A percentile compares a stretch with the other conserved stretches of the same genome.
Evolutionary conservation across 1,139 yeast genomes (phyloP).

Genomic region (Yamadazyma triangularis): DNA sequence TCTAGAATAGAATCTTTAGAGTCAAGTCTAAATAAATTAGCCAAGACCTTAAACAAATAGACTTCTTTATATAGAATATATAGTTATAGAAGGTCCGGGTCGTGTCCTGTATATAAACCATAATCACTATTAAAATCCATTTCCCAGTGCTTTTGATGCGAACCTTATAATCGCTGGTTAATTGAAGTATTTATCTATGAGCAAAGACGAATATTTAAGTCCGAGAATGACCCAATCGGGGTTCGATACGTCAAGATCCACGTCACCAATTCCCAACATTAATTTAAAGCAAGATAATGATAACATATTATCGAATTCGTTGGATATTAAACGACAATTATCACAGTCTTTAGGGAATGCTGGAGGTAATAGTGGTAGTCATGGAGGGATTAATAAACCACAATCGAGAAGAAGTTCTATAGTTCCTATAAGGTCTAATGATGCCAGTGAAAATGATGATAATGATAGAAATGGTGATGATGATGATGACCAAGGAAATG

Average conservation of each 20-base stretch:
- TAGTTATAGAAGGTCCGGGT: no score
- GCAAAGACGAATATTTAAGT: constrained; percentile 7
- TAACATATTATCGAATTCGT: constrained; percentile 4
- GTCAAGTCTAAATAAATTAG: constrained; percentile 9
- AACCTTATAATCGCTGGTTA: not conserved
- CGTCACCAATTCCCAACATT: constrained; percentile 20
- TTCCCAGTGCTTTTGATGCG: no score
- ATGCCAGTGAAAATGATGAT: constrained; percentile 27
- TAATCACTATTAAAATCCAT: no score
- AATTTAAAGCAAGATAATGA: constrained; percentile 15
- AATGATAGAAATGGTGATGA: constrained; percentile 27
- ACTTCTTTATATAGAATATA: no score
- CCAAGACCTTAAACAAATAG: constrained; percentile 1
- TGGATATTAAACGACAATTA: constrained; percentile 37
- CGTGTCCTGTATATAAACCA: no score
- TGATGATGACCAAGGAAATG: constrained; percentile 42
- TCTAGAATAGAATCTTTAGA: constrained; percentile 26
- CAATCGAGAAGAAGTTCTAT: constrained; percentile 37
- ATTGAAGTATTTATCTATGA: constrained; percentile 2
- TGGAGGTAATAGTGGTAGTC: constrained; percentile 16
- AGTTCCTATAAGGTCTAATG: constrained; percentile 23
- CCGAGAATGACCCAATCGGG: constrained; percentile 1
- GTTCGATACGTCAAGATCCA: not conserved
- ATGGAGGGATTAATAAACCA: constrained; percentile 40
- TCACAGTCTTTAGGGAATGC: constrained; percentile 30